Conservation (phyloP, 352 stramenopile species). For the Globisporangium sylvaticum region DNA sequence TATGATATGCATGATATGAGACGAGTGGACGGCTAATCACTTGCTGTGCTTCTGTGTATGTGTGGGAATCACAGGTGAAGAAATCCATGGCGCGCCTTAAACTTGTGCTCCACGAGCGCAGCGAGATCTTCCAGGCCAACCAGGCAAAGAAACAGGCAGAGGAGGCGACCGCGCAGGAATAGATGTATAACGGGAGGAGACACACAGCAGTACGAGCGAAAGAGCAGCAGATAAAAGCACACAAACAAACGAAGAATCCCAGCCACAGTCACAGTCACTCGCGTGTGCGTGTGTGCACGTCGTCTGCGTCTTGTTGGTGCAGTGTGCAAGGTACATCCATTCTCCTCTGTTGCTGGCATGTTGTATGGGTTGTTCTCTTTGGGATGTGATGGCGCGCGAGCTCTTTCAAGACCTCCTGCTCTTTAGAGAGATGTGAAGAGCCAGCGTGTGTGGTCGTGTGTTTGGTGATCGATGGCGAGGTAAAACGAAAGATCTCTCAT, state of each 20-base stretch:
- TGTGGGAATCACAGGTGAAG: constrained; percentile 41
- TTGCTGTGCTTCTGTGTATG: background rate
- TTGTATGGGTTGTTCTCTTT: no score
- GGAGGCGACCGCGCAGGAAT: constrained; percentile 15
- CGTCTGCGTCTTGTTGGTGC: background rate
- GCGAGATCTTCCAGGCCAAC: constrained; percentile 73
- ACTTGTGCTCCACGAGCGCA: constrained; percentile 83
- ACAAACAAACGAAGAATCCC: constrained; percentile 1
- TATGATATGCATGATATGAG: background rate
- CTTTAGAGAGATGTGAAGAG: no score
- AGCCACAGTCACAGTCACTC: background rate
- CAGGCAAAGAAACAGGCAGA: constrained; percentile 41
- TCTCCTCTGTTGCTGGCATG: no score
- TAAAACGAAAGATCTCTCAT: no score
- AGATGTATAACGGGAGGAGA: constrained; percentile 8
- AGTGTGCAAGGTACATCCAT: background rate
- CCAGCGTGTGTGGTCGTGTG: no score
- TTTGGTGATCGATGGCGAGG: no score
- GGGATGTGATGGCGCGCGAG: no score
- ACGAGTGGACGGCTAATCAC: background rate
- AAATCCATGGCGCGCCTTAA: constrained; percentile 89
- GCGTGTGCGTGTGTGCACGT: background rate
- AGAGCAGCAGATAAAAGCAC: background rate
- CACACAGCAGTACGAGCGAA: background rate
- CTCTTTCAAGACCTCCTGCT: no score